phyloP scores from a whole-genome alignment of 352 stramenopile species.

The Phytopythium oedochilum region DNA sequence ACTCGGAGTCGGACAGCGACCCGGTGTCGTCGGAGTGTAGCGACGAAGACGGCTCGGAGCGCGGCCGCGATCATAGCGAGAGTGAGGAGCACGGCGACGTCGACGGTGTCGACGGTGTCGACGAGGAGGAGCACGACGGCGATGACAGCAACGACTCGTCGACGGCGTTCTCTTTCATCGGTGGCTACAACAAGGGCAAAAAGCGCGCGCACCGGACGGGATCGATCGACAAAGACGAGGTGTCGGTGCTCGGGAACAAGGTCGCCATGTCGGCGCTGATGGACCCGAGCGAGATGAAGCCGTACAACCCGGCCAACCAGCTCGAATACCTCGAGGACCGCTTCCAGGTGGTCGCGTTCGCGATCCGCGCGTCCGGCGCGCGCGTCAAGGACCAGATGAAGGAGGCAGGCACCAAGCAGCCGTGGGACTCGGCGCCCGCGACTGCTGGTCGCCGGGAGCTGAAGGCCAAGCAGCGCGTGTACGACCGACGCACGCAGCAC shows the following conservation, averaged over 20 bases:
- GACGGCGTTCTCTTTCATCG: constrained; percentile 70
- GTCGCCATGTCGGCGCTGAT: constrained; percentile 27
- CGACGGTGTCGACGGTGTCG: constrained; percentile 19
- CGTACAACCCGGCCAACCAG: constrained; percentile 82
- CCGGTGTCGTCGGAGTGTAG: constrained; percentile 2
- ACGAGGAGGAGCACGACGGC: constrained; percentile 14
- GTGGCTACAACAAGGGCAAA: constrained; percentile 45
- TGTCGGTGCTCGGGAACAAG: constrained; percentile 7
- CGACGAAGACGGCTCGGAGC: not conserved
- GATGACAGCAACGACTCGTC: constrained; percentile 18
- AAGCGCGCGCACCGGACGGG: constrained; percentile 18
- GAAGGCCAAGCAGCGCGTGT: constrained; percentile 83
- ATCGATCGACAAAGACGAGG: constrained; percentile 4
- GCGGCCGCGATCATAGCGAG: constrained; percentile 18
- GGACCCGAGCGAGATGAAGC: constrained; percentile 58
- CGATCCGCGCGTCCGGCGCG: constrained; percentile 76
- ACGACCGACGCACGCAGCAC: constrained; percentile 61
- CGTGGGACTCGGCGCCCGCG: constrained; percentile 64
- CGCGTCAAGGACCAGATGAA: constrained; percentile 89
- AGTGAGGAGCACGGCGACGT: constrained; percentile 18
- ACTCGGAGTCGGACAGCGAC: constrained; percentile 26
- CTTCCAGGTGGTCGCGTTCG: constrained; percentile 87
- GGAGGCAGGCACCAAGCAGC: constrained; percentile 79
- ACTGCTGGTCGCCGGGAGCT: constrained; percentile 70
- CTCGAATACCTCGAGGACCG: constrained; percentile 87